Conservation (phyloP, 371 early-diverging fungal species). For the Cokeromyces recurvatus region DNA sequence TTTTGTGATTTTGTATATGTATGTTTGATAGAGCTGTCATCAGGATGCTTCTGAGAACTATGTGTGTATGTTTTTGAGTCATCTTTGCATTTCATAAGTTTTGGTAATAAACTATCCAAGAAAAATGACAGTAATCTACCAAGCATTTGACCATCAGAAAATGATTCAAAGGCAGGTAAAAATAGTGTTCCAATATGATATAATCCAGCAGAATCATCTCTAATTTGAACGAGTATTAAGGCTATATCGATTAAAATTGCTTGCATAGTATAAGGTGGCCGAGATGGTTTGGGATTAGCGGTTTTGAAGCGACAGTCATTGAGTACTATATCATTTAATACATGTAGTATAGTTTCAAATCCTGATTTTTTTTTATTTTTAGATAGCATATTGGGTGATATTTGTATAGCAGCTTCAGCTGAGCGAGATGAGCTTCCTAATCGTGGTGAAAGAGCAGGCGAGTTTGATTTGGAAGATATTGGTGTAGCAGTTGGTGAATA, state of each 20-base stretch:
- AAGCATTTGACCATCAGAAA: conserved; percentile 27
- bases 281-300: conserved; percentile 49
- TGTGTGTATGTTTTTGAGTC: conserved; percentile 4
- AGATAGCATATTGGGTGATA: background rate
- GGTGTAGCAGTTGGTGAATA: conserved; percentile 28
- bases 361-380: conserved; percentile 18
- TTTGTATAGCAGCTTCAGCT: conserved; percentile 3
- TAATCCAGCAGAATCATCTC: conserved; percentile 25
- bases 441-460: conserved; percentile 29
- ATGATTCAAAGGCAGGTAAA: conserved; percentile 42
- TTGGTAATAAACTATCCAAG: conserved; percentile 37
- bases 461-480: conserved; percentile 30
- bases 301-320: conserved; percentile 55
- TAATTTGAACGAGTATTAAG: conserved; percentile 24
- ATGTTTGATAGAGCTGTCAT: background rate
- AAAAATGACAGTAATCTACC: conserved; percentile 32
- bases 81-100: conserved; percentile 25
- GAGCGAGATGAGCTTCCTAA: conserved; percentile 17
- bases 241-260: conserved; percentile 51
- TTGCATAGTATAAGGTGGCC: conserved; percentile 53
- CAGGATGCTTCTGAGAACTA: background rate
- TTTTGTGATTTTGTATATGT: background rate
- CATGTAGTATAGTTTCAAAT: conserved; percentile 33
- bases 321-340: conserved; percentile 46
- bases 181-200: conserved; percentile 31